Base-by-base conservation (phyloP, 345 rosid genomes). In the Brassica rapa region DNA sequence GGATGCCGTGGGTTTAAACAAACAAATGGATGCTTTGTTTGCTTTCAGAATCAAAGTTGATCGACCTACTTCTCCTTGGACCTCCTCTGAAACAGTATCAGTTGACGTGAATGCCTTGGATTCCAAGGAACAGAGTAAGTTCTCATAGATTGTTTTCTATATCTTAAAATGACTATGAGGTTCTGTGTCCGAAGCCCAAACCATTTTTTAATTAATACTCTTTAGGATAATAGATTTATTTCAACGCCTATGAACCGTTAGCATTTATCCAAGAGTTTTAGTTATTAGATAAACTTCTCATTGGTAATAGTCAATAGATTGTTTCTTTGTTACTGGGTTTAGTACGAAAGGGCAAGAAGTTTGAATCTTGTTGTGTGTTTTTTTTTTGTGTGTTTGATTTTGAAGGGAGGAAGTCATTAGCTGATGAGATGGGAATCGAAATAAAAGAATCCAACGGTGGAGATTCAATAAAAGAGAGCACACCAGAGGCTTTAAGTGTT, bases 1-100 rank as follows among this genome's bases (percentile, higher is more conserved):
- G 8, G 85, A 82, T 21, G 82, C 80, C 35, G 75, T 11, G 56
- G 53, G 2, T 49, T 70, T 82, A 70, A 82, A 74, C 66, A 82
- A 78, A 39, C 82, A 82, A 49, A 82, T 82, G 84, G 83, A 82
- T 75, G 68, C 49, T 75, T 6, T 91, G 72, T 87, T 91, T 82
- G 97, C 94, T 74, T 87, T 87, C 23, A 77, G 91, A 71, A 70
- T 82, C 11, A 89, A 91, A 82, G 94, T 91, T 3, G 85, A 87
- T 30, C 74, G 82, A 73, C 91, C 92, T 5, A 66, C 72, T 3
- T 80, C 76, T 43, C 30, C 80, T 21, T 80, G 72, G 83, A 64
- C 1, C 56, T 80, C 43, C 43, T 10, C 69, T 33, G 83, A 80
- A 30, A 41, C 76, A 39, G 69, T 80, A 2, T 32, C 76, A 70